Evolutionary conservation across 2,329 filamentous ascomycete genomes (phyloP), one percentile per base, ranked within the genome.

Genomic region (Trichoderma sp.): DNA sequence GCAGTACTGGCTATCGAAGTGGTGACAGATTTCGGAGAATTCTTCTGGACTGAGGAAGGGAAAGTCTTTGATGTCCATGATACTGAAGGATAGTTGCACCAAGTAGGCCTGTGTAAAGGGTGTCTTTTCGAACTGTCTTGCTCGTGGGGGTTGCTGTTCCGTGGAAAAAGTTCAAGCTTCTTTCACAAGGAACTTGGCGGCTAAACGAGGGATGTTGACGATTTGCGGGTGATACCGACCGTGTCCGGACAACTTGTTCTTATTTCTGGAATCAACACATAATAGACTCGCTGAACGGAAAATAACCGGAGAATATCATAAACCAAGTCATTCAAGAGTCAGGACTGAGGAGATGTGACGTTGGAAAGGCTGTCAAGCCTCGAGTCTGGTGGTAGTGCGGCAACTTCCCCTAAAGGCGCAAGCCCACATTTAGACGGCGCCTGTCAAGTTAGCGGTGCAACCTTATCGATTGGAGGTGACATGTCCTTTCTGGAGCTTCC

Each of bases 1-100:
- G 65, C 83, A 80, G 74, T 89, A 89, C 67, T 75, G 80, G 44
- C 82, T 79, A 68, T 89, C 86, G 24, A 89, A 79, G 63, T 84
- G 79, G 70, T 88, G 84, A 74, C 89, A 91, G 63, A 82, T 85
- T 71, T 86, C 82, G 61, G 84, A 77, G 68, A 92, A 92, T 72
- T 91, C 88, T 47, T 85, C 81, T 12, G 77, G 71, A 12, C 77
- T 83, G 30, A 92, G 81, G 66, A 83, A 85, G 7, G 89, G 89
- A 72, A 88, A 92, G 58, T 81, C 77, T 65, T 75, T 70, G 71
- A 85, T 82, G 14, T 78, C 78, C 75, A 78, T 78, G 51, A 28
- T 66, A 26, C 62, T 28, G n/a, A 5, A 10, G 5, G n/a, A 7
- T 21, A 14, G 17, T 34, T 45, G 12, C 15, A n/a, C 17, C 6